Base-by-base conservation (phyloP, 371 early-diverging fungal genomes). In the Chytridium lagenaria region DNA sequence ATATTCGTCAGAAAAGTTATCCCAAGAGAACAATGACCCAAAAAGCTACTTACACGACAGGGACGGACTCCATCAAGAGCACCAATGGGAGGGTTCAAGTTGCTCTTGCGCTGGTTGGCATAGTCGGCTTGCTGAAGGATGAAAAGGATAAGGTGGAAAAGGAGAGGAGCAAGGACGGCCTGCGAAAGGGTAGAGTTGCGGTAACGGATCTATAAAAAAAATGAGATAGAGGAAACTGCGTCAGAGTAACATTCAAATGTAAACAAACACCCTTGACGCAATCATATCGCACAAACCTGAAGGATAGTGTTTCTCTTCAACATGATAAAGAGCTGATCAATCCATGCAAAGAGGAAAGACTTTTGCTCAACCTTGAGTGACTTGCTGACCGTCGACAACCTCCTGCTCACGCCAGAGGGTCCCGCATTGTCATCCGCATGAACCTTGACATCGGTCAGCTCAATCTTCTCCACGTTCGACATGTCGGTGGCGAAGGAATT, bases 61-160 rank as follows among this genome's bases (percentile, higher is more conserved):
- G 55, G 77, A 31, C 73, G 66, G 36, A 91, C 80, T 16, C 88
- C 89, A 5, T 77, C 75, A 49, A 91, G 80, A 7, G 81, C 70
- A 72, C 85, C 86, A 23, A 80, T 38, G 33, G 80, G 68, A 0
- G 91, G 91, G 74, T 89, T 79, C 22, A 76, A 79, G 67, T 83
- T 85, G 31, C 79, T 76, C 28, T 67, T 61, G 23, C 71, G 51
- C 69, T 88, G 88, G 57, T 80, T 81, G 33, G 81, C 71, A 40
- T 86, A 81, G 77, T 89, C 88, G 0, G 86, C 87, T 78, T 84
- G 70, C 70, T 91, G 91, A 22, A 91, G 84, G 49, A 87, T 69
- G 73, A 83, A 88, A 26, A 91, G 80, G 19, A 91, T 81, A 64
- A 91, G 76, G 71, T 86, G 77, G 81, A 90, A 91, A 30, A 90